These are phyloP conservation scores for Cercophora scortea DNA, from an alignment of 495 filamentous ascomycete species.

Conservation along the genomic window DNA sequence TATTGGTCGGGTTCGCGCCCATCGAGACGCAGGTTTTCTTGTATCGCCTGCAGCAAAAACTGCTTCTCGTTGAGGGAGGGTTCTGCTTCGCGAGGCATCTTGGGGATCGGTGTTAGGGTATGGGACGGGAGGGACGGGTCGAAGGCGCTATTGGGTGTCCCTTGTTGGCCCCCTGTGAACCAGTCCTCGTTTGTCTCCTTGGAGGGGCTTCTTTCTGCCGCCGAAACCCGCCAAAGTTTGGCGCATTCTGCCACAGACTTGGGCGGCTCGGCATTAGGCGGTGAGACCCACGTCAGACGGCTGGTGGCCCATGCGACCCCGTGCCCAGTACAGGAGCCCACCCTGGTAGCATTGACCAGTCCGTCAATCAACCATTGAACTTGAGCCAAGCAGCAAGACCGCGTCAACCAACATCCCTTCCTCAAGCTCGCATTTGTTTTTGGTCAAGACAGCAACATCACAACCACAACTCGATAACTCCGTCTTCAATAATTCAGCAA, in stretches of 20 bases:
- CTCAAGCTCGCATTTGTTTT: no score
- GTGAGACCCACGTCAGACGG: neutral
- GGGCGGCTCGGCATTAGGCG: constrained; percentile 3
- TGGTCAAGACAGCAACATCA: neutral
- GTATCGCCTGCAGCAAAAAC: constrained; percentile 68
- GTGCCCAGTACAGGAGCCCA: neutral
- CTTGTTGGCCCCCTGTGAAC: no score
- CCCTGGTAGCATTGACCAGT: neutral
- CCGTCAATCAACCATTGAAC: neutral
- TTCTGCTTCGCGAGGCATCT: constrained; percentile 84
- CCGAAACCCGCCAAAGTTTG: constrained; percentile 20
- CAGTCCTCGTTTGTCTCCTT: neutral
- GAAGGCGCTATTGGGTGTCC: no score
- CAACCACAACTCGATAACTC: neutral
- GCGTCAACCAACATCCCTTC: neutral
- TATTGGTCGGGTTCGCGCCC: constrained; percentile 71
- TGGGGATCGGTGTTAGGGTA: constrained; percentile 6
- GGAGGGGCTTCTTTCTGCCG: constrained; percentile 19
- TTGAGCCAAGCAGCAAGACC: neutral
- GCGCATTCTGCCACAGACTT: constrained; percentile 11
- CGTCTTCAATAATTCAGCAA: neutral
- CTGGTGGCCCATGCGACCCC: neutral
- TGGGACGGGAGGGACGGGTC: neutral
- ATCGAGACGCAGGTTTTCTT: constrained; percentile 73
- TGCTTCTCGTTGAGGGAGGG: constrained; percentile 71